Conservation (phyloP, 1,284 basidiomycete genomes). For the Cryptococcus amylolentus region DNA sequence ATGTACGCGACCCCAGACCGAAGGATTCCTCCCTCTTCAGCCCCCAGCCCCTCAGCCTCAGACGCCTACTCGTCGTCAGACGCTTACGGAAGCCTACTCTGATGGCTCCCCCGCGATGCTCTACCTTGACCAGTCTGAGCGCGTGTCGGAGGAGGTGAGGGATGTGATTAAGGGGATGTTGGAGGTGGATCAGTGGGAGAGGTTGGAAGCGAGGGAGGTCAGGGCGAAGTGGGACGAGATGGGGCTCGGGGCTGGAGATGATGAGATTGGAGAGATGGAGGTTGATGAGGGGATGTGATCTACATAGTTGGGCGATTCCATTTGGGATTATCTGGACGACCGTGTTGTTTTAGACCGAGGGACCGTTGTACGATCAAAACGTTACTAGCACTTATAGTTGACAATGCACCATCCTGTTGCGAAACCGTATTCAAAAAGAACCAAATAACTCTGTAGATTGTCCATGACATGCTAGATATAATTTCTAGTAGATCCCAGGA, state of each 20-base stretch:
- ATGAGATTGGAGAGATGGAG: not conserved
- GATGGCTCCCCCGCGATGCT: conserved; percentile 39
- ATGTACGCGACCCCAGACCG: too few relatives aligned
- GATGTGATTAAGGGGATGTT: conserved; percentile 39
- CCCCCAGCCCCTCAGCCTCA: not conserved
- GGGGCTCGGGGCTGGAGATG: conserved; percentile 16
- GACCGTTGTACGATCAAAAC: not conserved
- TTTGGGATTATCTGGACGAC: not conserved
- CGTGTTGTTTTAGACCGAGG: not conserved
- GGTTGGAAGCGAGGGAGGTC: conserved; percentile 36
- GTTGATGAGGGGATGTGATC: not conserved
- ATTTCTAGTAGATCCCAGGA: conserved; percentile 56
- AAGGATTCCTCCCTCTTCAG: too few relatives aligned
- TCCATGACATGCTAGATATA: not conserved
- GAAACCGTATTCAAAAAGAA: too few relatives aligned
- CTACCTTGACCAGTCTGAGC: conserved; percentile 26
- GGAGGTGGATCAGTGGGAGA: conserved; percentile 21
- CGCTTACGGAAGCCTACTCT: conserved; percentile 18
- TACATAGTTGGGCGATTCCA: not conserved
- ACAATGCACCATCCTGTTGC: too few relatives aligned
- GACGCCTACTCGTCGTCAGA: not conserved
- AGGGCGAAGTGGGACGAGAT: conserved; percentile 31
- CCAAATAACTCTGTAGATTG: too few relatives aligned
- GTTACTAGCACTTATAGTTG: too few relatives aligned
- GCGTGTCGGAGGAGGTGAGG: conserved; percentile 27